Base-by-base conservation (phyloP, 2,329 filamentous ascomycete species). In the Simplicillium sp. region DNA sequence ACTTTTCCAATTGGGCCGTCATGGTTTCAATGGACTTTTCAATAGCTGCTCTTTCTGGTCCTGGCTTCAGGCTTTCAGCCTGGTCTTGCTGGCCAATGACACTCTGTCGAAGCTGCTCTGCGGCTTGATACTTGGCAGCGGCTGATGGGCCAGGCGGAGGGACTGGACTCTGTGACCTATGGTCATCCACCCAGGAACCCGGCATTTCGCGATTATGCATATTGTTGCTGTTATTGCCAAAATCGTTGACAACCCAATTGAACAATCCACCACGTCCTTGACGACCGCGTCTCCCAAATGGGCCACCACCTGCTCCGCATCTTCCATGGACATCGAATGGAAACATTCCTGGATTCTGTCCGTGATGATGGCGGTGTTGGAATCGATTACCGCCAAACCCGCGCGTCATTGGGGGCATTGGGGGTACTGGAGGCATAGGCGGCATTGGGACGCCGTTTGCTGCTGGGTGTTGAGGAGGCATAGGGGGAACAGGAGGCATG, bases 11-110 rank as follows among this genome's bases (percentile, higher is more conserved):
- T 36, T 58, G 56, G 11, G 48, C 45, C 34, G 59, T 60, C 41
- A 75, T 48, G 28, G 52, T 54, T 42, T 65, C 58, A 33, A 70
- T 53, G 47, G 65, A 61, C 43, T 48, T 54, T 39, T 61, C 59
- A 29, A 53, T 32, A 7, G 49, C 54, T 7, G 39, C 37, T 34
- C 47, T 50, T 29, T 51, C 48, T 11, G 39, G 44, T 12, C 48
- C 46, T 35, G 57, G 54, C 1, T 45, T 45, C 34, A 56, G 49
- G 46, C 60, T 62, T 3, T 45, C 47, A 12, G 46, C 53, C 8
- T 67, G 54, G 29, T 59, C 50, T 20, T 48, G 34, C 20, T 44
- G 42, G 34, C 28, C 7, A 3, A 16, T 14, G 12, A 44, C 38
- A 11, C 35, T 34, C n/a, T 31, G 50, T 42, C 64, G 60, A 3